These are phyloP conservation scores for Ploettnerulaceae sp. DNA, from an alignment of 2,329 filamentous ascomycete species.

Conservation along the genomic window DNA sequence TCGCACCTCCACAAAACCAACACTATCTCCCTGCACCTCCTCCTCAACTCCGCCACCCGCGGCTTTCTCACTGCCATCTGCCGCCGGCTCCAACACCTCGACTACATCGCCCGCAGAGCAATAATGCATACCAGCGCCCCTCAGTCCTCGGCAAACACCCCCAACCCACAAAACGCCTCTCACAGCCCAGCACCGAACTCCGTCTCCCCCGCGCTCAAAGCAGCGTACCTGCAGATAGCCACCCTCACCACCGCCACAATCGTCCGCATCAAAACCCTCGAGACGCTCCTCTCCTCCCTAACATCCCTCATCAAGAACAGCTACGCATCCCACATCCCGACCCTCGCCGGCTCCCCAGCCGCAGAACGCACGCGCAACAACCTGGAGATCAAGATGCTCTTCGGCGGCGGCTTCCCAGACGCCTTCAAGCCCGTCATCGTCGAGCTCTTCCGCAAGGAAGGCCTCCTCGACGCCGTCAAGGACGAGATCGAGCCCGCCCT, in stretches of 20 bases:
- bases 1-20: constrained; percentile 49
- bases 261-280: constrained; percentile 30
- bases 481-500: constrained; percentile 34
- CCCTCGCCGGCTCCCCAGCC: constrained; percentile 17
- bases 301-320: constrained; percentile 27
- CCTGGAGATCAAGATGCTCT: constrained; percentile 33
- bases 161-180: constrained; percentile 12
- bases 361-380: constrained; percentile 27
- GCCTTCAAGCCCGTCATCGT: constrained; percentile 32
- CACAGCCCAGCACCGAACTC: constrained; percentile 8
- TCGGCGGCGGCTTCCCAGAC: constrained; percentile 31
- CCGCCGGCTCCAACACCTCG: constrained; percentile 56
- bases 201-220: constrained; percentile 25
- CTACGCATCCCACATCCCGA: constrained; percentile 23
- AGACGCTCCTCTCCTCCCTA: constrained; percentile 29
- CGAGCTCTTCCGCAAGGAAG: constrained; percentile 26
- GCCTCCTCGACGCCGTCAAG: constrained; percentile 24
- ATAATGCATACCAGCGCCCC: constrained; percentile 16
- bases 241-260: constrained; percentile 28
- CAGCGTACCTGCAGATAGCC: constrained; percentile 32
- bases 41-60: constrained; percentile 71
- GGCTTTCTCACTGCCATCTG: constrained; percentile 66
- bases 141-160: neutral
- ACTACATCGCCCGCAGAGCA: constrained; percentile 36
- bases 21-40: constrained; percentile 54